Base-by-base conservation (phyloP, 805 yeast species). In the Saturnispora hagleri region DNA sequence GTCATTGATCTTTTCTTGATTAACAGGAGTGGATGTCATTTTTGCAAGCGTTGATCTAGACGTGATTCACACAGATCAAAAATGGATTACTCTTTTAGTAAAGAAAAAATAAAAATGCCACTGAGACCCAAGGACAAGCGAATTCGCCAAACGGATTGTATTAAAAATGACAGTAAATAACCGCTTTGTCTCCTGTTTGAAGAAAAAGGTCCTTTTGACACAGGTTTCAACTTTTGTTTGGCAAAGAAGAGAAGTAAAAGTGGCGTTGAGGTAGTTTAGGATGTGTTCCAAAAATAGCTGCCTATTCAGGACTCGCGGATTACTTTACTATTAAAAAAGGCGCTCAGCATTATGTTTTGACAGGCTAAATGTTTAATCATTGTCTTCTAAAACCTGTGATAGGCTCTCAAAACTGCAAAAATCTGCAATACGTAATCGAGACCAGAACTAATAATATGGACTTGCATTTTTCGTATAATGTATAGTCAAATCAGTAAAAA, bases 1-100 rank as follows among this genome's bases (percentile, higher is more conserved):
- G 61, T 91, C 97, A 43, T 76, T 70, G 51, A 76, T 64, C 50
- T 56, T 56, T 7, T 54, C 58, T 18, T 51, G 44, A 22, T 50
- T 49, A 73, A 79, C 46, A 67, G 67, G 51, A 73, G 20, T 33
- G 73, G 55, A 47, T 12, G 52, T 47, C 58, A 53, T 53, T 8
- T 8, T 38, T 4, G 4, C 5, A 15, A 18, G 9, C 15, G 12
- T 28, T 33, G 31, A 24, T 15, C 4, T 27, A 26, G n/a, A 15
- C 3, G 22, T 43, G 35, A 28, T 43, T n/a, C 22, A 27, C 27
- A n/a, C n/a, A 43, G 35, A 43, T 43, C 46, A 43, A 43, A 43
- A 27, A 2, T 20, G 22, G 22, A n/a, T 36, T 38, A 22, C 24
- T 20, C 27, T 27, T 28, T 44, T 18, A 12, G 38, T 22, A 18